Conservation (phyloP, 257 asterid genomes). For the Solanum appendiculatum region DNA sequence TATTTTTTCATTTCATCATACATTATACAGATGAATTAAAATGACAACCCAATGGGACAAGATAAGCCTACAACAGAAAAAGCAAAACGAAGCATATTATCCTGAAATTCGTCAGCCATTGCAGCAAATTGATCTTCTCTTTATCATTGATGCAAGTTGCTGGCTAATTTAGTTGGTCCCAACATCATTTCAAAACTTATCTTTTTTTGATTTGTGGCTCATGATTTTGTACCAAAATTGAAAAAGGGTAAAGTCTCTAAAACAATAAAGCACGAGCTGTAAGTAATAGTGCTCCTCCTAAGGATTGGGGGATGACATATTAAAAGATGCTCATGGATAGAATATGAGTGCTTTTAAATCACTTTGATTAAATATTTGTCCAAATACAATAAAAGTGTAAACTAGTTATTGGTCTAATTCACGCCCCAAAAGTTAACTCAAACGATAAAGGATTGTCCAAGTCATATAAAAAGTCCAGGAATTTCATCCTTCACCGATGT, state of each 20-base stretch:
- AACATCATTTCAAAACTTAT: not conserved
- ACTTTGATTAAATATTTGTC: not conserved
- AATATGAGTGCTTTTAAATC: not conserved
- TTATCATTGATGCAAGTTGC: not conserved
- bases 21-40: not conserved
- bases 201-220: not conserved
- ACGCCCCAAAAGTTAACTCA: not conserved
- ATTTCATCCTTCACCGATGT: not conserved
- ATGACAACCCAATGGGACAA: not conserved
- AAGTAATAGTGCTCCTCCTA: slow-evolving; percentile 8
- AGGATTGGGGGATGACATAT: slow-evolving; percentile 15
- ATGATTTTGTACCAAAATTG: not conserved
- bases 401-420: not conserved
- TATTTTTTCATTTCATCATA: not conserved
- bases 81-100: not conserved
- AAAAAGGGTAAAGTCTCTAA: not conserved
- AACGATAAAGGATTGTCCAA: not conserved
- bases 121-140: not conserved
- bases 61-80: not conserved
- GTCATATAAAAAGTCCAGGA: not conserved
- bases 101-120: not conserved
- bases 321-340: not conserved
- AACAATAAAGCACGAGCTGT: not conserved
- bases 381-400: not conserved
- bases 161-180: not conserved